phyloP scores from a whole-genome alignment of 805 yeast species.

The Sugiyamaella chiloensis region DNA sequence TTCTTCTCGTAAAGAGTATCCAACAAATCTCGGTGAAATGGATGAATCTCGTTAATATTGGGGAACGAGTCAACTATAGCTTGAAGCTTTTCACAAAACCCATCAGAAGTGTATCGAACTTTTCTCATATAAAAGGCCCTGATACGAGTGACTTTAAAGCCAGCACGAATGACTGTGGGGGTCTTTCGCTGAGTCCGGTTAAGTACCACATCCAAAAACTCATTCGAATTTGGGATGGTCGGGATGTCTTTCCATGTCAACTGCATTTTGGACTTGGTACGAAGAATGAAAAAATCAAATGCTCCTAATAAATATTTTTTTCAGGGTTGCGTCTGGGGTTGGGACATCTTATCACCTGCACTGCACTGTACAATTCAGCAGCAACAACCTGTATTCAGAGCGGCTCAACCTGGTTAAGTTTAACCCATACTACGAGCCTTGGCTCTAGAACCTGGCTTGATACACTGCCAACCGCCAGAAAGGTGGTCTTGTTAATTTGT shows the following conservation, averaged over 20 bases:
- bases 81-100: constrained; percentile 87
- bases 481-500: too few relatives aligned
- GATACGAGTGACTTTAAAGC: constrained; percentile 93
- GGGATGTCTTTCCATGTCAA: constrained; percentile 98
- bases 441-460: too few relatives aligned
- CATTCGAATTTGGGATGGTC: constrained; percentile 86
- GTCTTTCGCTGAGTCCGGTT: constrained; percentile 98
- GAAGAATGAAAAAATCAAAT: constrained; percentile 1
- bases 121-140: constrained; percentile 98
- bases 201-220: constrained; percentile 91
- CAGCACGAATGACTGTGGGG: constrained; percentile 97
- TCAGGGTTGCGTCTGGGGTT: constrained; percentile 2
- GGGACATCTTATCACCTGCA: background rate
- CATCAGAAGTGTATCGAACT: constrained; percentile 94
- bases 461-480: too few relatives aligned
- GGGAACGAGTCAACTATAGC: constrained; percentile 89
- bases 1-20: constrained; percentile 97
- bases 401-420: too few relatives aligned
- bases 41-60: constrained; percentile 94
- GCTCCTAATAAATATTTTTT: background rate
- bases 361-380: too few relatives aligned
- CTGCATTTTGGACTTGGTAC: constrained; percentile 57
- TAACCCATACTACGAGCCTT: too few relatives aligned
- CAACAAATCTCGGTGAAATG: constrained; percentile 97
- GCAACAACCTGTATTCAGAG: too few relatives aligned